Base-by-base conservation (phyloP, 345 rosid genomes). In the Eucalyptus tenuipes region DNA sequence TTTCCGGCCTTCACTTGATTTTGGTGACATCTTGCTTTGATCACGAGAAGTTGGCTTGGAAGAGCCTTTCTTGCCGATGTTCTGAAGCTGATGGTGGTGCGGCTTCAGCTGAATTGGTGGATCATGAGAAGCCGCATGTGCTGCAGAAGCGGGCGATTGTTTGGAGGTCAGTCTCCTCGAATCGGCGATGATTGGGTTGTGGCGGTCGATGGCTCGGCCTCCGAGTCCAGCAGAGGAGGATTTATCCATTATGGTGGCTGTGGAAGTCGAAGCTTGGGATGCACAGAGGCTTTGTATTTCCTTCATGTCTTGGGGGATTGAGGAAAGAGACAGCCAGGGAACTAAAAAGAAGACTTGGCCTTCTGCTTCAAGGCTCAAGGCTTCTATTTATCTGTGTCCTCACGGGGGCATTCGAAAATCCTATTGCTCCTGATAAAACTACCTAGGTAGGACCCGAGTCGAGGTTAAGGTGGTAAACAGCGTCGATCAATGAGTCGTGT, bases 101-200 rank as follows among this genome's bases (percentile, higher is more conserved):
- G 47, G 84, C 24, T 40, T 75, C 45, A 92, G 88, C 91, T 91
- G 86, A 96, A 93, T 47, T 22, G 29, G 15, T 89, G 89, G 75
- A 95, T 94, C 57, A 88, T 87, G 89, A 91, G 93, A 53, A 94
- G 93, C 8, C 91, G 93, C 37, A 91, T 88, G 11, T 92, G 93
- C 48, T 93, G 91, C 89, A 91, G 89, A 75, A 94, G 91, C 8
- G 95, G 91, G 29, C 90, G 52, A 53, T 89, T 82, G 85, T 94
- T 89, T 57, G 88, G 91, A 29, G 93, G 61, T 88, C 86, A 90
- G 88, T 90, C 99, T 94, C 88, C 91, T 94, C 50, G 91, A 93
- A 86, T 97, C 98, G 84, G 97, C 89, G 91, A 95, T 97, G 90
- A 96, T 95, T 31, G 98, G 98, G 57, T 97, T 96, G 92, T 96